Conservation (phyloP, 306 rosid species). For the Amphicarpaea edgeworthii region DNA sequence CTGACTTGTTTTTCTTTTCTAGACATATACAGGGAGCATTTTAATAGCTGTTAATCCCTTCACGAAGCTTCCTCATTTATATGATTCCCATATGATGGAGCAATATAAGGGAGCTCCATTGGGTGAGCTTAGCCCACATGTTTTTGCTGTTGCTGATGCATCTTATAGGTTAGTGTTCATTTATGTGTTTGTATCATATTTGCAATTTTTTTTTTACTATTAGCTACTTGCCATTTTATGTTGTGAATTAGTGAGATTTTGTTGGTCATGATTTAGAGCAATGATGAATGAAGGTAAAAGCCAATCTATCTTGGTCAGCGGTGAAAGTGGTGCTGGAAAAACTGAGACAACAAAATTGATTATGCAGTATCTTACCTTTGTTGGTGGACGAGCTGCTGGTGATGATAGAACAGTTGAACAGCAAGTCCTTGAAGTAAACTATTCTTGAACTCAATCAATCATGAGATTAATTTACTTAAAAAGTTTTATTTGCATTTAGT, state of each 20-base stretch:
- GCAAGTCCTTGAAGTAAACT: conserved; percentile 96
- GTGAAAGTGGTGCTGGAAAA: conserved; percentile 99
- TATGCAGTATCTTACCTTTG: conserved; percentile 97
- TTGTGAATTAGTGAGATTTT: conserved; percentile 47
- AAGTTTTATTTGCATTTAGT: conserved; percentile 35
- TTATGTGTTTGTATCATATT: conserved; percentile 22
- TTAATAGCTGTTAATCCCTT: conserved; percentile 97
- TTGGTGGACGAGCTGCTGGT: conserved; percentile 91
- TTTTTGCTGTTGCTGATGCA: conserved; percentile 95
- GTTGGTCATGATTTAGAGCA: conserved; percentile 78
- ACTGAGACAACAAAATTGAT: conserved; percentile 98
- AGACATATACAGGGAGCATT: conserved; percentile 98
- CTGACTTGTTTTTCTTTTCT: conserved; percentile 43
- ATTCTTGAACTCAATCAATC: conserved; percentile 37
- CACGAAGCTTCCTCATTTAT: conserved; percentile 96
- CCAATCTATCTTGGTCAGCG: conserved; percentile 96
- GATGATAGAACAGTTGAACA: conserved; percentile 94
- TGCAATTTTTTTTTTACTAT: conserved; percentile 4
- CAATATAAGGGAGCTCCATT: conserved; percentile 93
- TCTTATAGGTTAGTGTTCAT: conserved; percentile 76
- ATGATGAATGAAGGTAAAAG: conserved; percentile 87
- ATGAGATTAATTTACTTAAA: conserved; percentile 10
- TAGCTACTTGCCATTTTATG: conserved; percentile 32
- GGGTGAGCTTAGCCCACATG: conserved; percentile 98
- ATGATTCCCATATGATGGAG: conserved; percentile 94